phyloP scores from a whole-genome alignment of 2,329 filamentous ascomycete genomes.

The Coniochaeta prunicola region DNA sequence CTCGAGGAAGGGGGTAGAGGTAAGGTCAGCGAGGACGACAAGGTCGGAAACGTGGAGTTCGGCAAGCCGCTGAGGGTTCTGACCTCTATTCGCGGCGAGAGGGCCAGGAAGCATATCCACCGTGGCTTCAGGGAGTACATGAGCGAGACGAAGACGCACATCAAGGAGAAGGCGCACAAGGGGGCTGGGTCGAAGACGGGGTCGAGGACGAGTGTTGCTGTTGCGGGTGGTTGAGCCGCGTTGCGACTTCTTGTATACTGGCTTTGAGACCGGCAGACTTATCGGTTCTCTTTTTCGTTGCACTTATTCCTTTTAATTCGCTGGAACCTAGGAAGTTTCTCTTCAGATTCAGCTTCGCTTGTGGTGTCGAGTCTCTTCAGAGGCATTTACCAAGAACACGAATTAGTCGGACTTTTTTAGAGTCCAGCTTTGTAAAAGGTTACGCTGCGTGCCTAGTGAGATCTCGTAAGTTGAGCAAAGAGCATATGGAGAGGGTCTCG shows the following conservation, averaged over 20 bases:
- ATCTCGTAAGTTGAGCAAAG: not conserved
- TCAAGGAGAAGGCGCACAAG: conserved; percentile 8
- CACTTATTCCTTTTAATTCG: not conserved
- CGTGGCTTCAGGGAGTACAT: conserved; percentile 17
- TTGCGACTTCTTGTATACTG: not conserved
- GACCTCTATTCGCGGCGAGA: conserved; percentile 17
- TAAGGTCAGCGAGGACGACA: conserved; percentile 6
- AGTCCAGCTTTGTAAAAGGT: too few species aligned
- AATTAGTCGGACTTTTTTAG: not conserved
- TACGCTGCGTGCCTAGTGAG: not conserved
- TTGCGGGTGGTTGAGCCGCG: not conserved
- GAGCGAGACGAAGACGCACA: conserved; percentile 17
- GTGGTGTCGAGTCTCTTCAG: not conserved
- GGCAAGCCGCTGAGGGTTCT: conserved; percentile 14
- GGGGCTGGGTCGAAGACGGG: not conserved
- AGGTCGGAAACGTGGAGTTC: conserved; percentile 2
- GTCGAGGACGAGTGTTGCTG: not conserved
- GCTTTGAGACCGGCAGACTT: not conserved
- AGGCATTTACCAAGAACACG: not conserved
- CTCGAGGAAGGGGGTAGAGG: conserved; percentile 4
- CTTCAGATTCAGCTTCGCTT: not conserved
- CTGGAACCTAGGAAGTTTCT: not conserved
- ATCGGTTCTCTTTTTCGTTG: not conserved
- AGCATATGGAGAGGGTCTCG: not conserved
- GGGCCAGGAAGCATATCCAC: conserved; percentile 15